These are phyloP conservation scores for Ophiocordyceps camponoti-floridani DNA, from an alignment of 2,329 filamentous ascomycete genomes.

Conservation along the genomic window DNA sequence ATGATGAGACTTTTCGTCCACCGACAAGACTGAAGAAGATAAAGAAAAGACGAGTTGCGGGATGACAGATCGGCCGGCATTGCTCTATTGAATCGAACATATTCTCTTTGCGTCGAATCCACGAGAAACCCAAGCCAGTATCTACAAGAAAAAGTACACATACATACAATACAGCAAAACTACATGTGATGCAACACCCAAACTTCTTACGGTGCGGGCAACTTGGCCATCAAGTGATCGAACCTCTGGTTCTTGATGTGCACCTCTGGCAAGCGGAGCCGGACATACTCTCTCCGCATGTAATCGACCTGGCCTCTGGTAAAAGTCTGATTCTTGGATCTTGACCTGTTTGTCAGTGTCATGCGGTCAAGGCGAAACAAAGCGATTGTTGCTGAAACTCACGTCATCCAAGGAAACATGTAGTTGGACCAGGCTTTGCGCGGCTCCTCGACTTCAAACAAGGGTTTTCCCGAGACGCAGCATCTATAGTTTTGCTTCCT, in stretches of 20 bases:
- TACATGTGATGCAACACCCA: not conserved
- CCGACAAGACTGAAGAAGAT: too few species aligned
- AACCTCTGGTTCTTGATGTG: not conserved
- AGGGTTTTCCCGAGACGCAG: not conserved
- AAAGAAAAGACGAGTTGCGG: too few species aligned
- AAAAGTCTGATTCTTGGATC: not conserved
- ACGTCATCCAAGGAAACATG: not conserved
- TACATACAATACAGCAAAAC: not conserved
- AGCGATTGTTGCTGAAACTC: not conserved
- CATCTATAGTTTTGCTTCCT: not conserved
- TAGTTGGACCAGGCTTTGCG: not conserved
- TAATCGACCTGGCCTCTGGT: not conserved
- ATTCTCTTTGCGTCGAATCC: too few species aligned
- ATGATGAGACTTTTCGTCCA: too few species aligned
- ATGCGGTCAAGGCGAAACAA: too few species aligned
- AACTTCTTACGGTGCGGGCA: not conserved
- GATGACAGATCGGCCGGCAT: not conserved
- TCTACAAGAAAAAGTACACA: not conserved
- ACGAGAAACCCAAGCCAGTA: too few species aligned
- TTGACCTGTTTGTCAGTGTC: not conserved
- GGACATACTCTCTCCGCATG: not conserved
- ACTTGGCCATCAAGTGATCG: not conserved
- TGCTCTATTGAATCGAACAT: too few species aligned
- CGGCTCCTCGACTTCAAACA: not conserved
- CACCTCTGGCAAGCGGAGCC: not conserved